These are phyloP conservation scores for Aspergillus caelatus DNA, from an alignment of 2,329 filamentous ascomycete genomes.

Conservation along the genomic window DNA sequence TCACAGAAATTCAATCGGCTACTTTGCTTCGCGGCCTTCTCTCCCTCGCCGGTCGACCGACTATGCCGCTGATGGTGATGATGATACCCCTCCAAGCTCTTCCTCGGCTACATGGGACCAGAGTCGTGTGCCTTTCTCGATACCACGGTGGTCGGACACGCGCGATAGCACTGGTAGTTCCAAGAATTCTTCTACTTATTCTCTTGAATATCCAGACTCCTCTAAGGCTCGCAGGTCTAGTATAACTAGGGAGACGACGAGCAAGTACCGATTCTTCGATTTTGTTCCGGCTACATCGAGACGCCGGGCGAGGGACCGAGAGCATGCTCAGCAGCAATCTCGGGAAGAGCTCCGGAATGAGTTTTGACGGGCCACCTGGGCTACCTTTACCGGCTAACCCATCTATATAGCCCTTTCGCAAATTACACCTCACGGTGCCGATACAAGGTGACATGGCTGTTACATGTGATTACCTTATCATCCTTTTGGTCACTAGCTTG, in stretches of 20 bases:
- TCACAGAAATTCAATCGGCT: conserved; percentile 46
- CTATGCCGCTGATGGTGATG: conserved; percentile 40
- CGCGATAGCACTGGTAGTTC: conserved; percentile 48
- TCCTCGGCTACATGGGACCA: conserved; percentile 48
- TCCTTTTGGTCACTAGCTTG: background rate
- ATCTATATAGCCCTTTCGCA: background rate
- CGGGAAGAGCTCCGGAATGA: conserved; percentile 39
- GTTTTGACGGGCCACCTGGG: conserved; percentile 21
- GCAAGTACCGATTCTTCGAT: conserved; percentile 49
- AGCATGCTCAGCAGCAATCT: conserved; percentile 36
- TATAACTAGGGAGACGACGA: conserved; percentile 41
- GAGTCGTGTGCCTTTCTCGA: conserved; percentile 43
- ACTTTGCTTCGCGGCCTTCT: conserved; percentile 42
- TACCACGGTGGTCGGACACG: conserved; percentile 43
- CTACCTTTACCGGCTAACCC: background rate
- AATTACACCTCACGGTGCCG: background rate
- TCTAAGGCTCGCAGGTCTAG: conserved; percentile 42
- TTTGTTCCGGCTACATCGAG: conserved; percentile 46
- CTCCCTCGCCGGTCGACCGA: conserved; percentile 44
- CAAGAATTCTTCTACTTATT: conserved; percentile 51
- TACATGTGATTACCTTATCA: conserved; percentile 32
- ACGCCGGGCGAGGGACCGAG: conserved; percentile 45
- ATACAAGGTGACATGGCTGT: background rate
- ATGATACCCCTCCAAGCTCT: conserved; percentile 50
- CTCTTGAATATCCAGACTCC: conserved; percentile 43